Evolutionary conservation across 768 basidiomycete species (phyloP).

Genomic region (Boletus rufocinnamomeus): DNA sequence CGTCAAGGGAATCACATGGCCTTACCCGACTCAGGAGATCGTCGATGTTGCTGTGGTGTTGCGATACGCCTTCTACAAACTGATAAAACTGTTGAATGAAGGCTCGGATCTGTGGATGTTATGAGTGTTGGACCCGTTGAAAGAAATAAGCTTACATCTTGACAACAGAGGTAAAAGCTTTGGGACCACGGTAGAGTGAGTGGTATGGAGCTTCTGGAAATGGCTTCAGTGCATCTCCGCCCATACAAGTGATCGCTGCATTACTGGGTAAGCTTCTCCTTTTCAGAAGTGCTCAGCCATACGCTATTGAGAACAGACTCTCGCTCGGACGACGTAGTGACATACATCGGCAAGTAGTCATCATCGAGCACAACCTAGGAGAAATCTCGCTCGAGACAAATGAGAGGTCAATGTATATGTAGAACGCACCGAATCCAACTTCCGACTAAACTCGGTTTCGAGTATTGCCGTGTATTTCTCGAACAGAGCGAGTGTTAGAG

Average conservation of each 20-base stretch:
- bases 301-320: slow-evolving; percentile 77
- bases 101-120: slow-evolving; percentile 61
- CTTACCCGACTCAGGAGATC: slow-evolving; percentile 84
- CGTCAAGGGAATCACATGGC: background rate
- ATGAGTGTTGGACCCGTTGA: slow-evolving; percentile 2
- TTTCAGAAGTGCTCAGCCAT: slow-evolving; percentile 76
- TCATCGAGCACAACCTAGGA: slow-evolving; percentile 79
- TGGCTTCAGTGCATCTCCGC: slow-evolving; percentile 4
- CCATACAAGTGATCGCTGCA: background rate
- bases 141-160: slow-evolving; percentile 55
- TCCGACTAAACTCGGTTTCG: slow-evolving; percentile 74
- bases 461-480: slow-evolving; percentile 86
- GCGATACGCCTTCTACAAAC: slow-evolving; percentile 92
- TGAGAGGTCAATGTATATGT: background rate
- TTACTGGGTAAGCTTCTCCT: slow-evolving; percentile 58
- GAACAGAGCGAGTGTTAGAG: slow-evolving; percentile 84
- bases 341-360: slow-evolving; percentile 87
- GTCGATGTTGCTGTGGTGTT: slow-evolving; percentile 90
- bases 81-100: slow-evolving; percentile 96
- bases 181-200: slow-evolving; percentile 90
- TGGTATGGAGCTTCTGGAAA: slow-evolving; percentile 61
- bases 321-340: slow-evolving; percentile 58
- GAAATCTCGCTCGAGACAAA: background rate
- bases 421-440: slow-evolving; percentile 73
- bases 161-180: slow-evolving; percentile 93